Evolutionary conservation across 495 filamentous ascomycete species (phyloP).

Genomic region (Saxophila tyrrhenica): DNA sequence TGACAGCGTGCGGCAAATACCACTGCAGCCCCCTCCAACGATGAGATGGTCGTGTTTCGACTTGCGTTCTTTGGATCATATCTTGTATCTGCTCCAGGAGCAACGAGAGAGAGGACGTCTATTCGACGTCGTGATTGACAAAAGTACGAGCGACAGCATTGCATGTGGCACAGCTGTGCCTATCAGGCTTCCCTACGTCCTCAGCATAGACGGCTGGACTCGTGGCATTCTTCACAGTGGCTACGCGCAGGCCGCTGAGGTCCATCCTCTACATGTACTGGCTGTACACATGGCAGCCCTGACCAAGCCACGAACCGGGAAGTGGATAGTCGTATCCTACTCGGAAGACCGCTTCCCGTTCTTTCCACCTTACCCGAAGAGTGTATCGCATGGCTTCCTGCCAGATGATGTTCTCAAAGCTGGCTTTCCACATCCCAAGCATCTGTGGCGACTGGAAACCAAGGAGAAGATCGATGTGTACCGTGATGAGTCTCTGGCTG

Average conservation of each 20-base stretch:
- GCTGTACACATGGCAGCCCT: not conserved
- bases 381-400: not conserved
- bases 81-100: not conserved
- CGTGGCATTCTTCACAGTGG: not conserved
- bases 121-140: not conserved
- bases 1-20: not conserved
- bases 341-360: conserved; percentile 1
- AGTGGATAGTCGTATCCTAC: conserved; percentile 2
- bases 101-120: not conserved
- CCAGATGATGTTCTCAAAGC: not conserved
- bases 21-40: not conserved
- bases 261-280: conserved; percentile 1
- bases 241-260: not conserved
- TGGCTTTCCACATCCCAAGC: not conserved
- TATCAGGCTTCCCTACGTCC: not conserved
- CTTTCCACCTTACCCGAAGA: not conserved
- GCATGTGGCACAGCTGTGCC: not conserved
- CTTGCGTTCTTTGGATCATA: not conserved
- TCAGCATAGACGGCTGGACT: not conserved
- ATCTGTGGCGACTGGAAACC: conserved; percentile 1
- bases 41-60: not conserved
- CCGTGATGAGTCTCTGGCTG: not conserved
- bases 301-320: not conserved
- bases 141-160: conserved; percentile 1
- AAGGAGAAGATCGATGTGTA: not conserved